phyloP scores from a whole-genome alignment of 83 land plant genomes.

The Picea mariana region DNA sequence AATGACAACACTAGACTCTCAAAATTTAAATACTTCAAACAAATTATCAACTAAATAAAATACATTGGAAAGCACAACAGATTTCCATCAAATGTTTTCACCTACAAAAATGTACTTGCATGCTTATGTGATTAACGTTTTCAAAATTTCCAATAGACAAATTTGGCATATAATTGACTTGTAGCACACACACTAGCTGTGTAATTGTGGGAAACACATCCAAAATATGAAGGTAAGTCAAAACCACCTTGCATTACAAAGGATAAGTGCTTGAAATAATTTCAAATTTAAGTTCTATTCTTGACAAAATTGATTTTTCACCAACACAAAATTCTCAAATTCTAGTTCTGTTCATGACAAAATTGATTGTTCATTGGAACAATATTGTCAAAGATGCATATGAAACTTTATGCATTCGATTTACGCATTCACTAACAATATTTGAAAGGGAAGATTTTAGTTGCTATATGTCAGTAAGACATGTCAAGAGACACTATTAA shows the following conservation, averaged over 20 bases:
- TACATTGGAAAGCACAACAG: not conserved
- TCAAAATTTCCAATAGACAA: not conserved
- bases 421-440: too few species aligned
- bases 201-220: not conserved
- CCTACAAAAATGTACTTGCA: not conserved
- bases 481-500: too few species aligned
- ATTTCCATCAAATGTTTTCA: not conserved
- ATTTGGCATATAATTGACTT: too few species aligned
- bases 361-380: not conserved
- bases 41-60: not conserved
- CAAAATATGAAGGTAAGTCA: not conserved
- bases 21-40: not conserved
- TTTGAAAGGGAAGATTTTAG: not conserved
- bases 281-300: not conserved
- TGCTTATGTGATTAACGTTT: not conserved
- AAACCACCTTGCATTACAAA: not conserved
- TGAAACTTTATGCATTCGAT: too few species aligned
- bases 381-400: not conserved
- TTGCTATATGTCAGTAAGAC: not conserved
- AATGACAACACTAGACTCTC: not conserved
- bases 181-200: not conserved
- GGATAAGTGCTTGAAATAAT: not conserved
- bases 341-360: not conserved
- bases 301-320: not conserved
- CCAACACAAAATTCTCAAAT: not conserved